phyloP scores from a whole-genome alignment of 345 rosid species.

The Boechera retrofracta region DNA sequence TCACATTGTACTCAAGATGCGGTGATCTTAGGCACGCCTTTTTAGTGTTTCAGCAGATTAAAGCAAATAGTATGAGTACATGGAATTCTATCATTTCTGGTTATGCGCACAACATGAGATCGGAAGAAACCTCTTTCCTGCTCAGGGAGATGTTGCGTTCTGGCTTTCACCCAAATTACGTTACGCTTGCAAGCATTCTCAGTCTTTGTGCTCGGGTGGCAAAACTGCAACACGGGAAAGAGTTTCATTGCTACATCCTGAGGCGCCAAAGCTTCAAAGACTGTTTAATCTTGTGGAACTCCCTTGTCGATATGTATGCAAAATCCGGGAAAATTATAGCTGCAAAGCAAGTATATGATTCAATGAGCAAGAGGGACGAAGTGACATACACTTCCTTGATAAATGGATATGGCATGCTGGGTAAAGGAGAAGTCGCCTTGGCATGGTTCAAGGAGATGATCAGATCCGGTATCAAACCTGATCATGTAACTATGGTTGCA shows the following conservation, averaged over 20 bases:
- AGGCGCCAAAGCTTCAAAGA: constrained; percentile 53
- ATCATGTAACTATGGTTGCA: constrained; percentile 80
- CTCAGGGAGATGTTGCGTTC: constrained; percentile 66
- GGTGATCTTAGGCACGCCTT: constrained; percentile 56
- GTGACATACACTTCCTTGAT: constrained; percentile 88
- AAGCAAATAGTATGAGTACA: constrained; percentile 55
- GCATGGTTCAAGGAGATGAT: constrained; percentile 64
- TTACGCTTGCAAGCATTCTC: constrained; percentile 73
- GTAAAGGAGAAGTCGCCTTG: constrained; percentile 58
- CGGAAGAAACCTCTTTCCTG: constrained; percentile 59
- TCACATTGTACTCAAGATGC: constrained; percentile 79
- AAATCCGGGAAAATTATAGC: constrained; percentile 62
- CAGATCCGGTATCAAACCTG: constrained; percentile 56
- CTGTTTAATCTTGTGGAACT: constrained; percentile 62
- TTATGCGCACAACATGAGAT: constrained; percentile 48
- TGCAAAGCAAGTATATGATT: constrained; percentile 62
- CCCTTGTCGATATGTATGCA: constrained; percentile 78
- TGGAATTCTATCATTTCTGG: constrained; percentile 86
- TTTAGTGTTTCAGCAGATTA: constrained; percentile 52
- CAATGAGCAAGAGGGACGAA: constrained; percentile 61
- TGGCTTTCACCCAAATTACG: constrained; percentile 65
- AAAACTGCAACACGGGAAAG: constrained; percentile 76
- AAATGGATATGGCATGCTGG: constrained; percentile 68
- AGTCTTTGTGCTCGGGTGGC: constrained; percentile 72
- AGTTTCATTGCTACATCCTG: constrained; percentile 71